Conservation (phyloP, 2,329 filamentous ascomycete genomes). For the Geosmithia morbida region DNA sequence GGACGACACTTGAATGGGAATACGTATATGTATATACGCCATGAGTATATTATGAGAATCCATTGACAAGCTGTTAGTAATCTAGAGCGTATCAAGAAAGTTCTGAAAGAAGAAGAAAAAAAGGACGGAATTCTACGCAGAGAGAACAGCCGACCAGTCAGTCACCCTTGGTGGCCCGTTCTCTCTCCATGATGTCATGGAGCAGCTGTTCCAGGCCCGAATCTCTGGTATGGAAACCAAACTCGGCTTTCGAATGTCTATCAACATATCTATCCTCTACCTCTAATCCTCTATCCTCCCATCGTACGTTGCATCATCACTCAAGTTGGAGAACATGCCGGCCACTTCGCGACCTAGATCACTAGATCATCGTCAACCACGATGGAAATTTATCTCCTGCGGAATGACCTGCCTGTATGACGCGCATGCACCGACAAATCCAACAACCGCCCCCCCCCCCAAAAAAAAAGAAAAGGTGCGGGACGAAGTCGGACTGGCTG, state of each 20-base stretch:
- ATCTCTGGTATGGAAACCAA: neutral
- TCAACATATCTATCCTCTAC: conserved; percentile 28
- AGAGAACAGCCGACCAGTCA: conserved; percentile 16
- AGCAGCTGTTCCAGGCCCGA: conserved; percentile 27
- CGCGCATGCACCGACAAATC: too few species aligned
- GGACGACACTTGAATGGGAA: too few species aligned
- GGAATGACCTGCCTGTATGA: conserved; percentile 23
- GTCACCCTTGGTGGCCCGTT: conserved; percentile 20
- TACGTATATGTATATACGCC: too few species aligned
- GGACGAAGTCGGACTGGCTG: conserved; percentile 30
- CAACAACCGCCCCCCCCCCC: too few species aligned
- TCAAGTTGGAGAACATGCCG: conserved; percentile 31
- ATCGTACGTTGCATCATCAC: too few species aligned
- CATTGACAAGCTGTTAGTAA: too few species aligned
- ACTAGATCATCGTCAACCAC: conserved; percentile 22
- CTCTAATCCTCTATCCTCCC: too few species aligned
- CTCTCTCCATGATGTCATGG: conserved; percentile 22
- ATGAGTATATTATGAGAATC: too few species aligned
- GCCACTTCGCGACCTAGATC: conserved; percentile 27
- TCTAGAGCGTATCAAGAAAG: too few species aligned
- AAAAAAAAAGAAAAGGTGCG: too few species aligned
- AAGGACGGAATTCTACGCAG: neutral
- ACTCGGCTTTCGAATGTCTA: conserved; percentile 22
- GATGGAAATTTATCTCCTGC: conserved; percentile 22
- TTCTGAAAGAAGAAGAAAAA: neutral